Evolutionary conservation across 2,329 filamentous ascomycete species (phyloP).

Genomic region (Exophiala dermatitidis): DNA sequence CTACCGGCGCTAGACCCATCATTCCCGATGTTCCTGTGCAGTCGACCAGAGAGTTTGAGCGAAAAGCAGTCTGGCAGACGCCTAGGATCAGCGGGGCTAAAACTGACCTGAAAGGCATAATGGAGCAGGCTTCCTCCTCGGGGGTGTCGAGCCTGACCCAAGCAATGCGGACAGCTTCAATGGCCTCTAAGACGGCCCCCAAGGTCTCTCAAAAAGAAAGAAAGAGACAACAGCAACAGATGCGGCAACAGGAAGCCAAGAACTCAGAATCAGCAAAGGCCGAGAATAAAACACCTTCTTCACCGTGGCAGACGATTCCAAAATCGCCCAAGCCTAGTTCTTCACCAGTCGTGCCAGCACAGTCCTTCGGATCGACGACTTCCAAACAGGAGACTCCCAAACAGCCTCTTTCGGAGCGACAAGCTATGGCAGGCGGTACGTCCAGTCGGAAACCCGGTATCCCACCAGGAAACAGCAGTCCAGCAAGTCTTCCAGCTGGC

Average conservation of each 20-base stretch:
- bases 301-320: constrained; percentile 61
- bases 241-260: constrained; percentile 37
- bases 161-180: constrained; percentile 42
- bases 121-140: constrained; percentile 53
- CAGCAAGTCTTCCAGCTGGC: constrained; percentile 19
- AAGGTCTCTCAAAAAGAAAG: constrained; percentile 89
- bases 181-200: constrained; percentile 32
- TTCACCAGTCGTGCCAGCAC: constrained; percentile 16
- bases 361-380: constrained; percentile 1
- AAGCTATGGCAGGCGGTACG: constrained; percentile 49
- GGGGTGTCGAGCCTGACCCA: constrained; percentile 49
- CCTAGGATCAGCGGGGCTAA: constrained; percentile 53
- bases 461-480: constrained; percentile 5
- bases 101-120: constrained; percentile 68
- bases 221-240: constrained; percentile 67
- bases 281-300: constrained; percentile 25
- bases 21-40: neutral
- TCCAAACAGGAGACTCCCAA: constrained; percentile 4
- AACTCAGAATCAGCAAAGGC: constrained; percentile 30
- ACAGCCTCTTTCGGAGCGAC: constrained; percentile 54
- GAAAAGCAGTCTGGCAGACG: constrained; percentile 46
- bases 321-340: constrained; percentile 11
- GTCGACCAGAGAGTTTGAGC: constrained; percentile 13
- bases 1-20: neutral
- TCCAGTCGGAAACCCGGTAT: constrained; percentile 7